Evolutionary conservation across 73 alveolate genomes (phyloP), one percentile per base, ranked within the genome.

Genomic region (Stentor roeselii): DNA sequence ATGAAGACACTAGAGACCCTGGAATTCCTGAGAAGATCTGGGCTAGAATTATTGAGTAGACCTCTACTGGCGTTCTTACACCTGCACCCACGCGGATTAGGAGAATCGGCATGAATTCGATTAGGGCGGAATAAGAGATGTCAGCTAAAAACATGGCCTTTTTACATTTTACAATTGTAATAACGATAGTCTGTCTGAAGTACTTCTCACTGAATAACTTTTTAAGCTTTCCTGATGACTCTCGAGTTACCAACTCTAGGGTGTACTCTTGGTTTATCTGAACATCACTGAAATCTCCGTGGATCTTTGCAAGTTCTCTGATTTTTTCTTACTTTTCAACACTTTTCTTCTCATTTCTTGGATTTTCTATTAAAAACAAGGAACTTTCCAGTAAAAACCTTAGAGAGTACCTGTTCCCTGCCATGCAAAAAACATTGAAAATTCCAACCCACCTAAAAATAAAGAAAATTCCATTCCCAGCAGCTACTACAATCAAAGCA

Each of bases 1-100:
- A 67, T 21, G 80, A 67, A 27, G 80, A 67, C 21, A 67, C 50
- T 21, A 67, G 21, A 30, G 80, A 21, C 37, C 80, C 80, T 21
- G 80, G 80, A 0, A 67, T 67, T 30, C 41, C 80, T 21, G 27
- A 67, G 0, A n/a, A 1, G 21, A 21, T n/a, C 34, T 67, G 80
- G 34, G 37, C 41, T 32, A 67, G 11, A 21, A 67, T 67, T 21
- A 34, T 67, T n/a, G 21, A 30, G 34, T 67, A 67, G 21, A 21
- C 34, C 21, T 67, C 80, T 11, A 50, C 30, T 6, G 6, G 30
- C 30, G 6, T 50, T 50, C 21, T 50, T 6, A 50, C 21, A 11
- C 21, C 67, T 11, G 67, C 6, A 50, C 67, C 67, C 6, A 50
- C 21, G 6, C 21, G 6, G 21, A 6, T 50, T 50, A 50, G 67